These are phyloP conservation scores for Hydrangea macrophylla DNA, from an alignment of 148 eudicot species.

Conservation along the genomic window DNA sequence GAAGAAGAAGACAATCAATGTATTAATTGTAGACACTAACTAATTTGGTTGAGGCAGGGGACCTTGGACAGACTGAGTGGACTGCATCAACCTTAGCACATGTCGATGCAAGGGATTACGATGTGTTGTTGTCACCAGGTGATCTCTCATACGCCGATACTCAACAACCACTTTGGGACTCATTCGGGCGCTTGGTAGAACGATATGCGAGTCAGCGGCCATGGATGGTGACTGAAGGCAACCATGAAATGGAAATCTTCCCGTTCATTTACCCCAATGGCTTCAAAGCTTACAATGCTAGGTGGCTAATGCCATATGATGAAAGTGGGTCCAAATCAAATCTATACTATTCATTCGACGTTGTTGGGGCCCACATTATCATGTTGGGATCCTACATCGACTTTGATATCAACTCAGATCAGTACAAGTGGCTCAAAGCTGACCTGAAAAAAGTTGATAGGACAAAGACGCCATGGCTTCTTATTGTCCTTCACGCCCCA, in stretches of 20 bases:
- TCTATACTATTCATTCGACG: slow-evolving; percentile 78
- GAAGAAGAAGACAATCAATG: neutral
- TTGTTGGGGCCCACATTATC: slow-evolving; percentile 60
- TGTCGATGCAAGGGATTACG: slow-evolving; percentile 53
- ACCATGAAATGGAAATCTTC: slow-evolving; percentile 65
- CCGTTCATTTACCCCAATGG: slow-evolving; percentile 58
- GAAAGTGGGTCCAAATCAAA: slow-evolving; percentile 78
- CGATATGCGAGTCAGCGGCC: slow-evolving; percentile 70
- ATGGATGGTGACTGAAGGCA: slow-evolving; percentile 90
- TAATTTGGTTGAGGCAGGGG: slow-evolving; percentile 53
- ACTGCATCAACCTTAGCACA: slow-evolving; percentile 61
- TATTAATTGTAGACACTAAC: too few species aligned
- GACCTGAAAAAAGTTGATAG: slow-evolving; percentile 53
- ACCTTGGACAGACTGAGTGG: slow-evolving; percentile 83
- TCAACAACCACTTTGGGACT: slow-evolving; percentile 83
- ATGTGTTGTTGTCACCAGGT: slow-evolving; percentile 56
- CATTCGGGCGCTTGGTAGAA: slow-evolving; percentile 77
- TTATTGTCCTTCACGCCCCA: slow-evolving; percentile 68
- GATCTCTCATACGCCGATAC: slow-evolving; percentile 81
- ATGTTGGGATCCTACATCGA: slow-evolving; percentile 75
- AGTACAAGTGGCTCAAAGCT: slow-evolving; percentile 63
- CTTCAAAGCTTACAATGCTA: slow-evolving; percentile 68
- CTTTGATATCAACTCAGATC: slow-evolving; percentile 57
- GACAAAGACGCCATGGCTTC: slow-evolving; percentile 63
- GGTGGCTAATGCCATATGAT: slow-evolving; percentile 80